Evolutionary conservation across 805 yeast genomes (phyloP).

Genomic region (Kuraishia ogatae): DNA sequence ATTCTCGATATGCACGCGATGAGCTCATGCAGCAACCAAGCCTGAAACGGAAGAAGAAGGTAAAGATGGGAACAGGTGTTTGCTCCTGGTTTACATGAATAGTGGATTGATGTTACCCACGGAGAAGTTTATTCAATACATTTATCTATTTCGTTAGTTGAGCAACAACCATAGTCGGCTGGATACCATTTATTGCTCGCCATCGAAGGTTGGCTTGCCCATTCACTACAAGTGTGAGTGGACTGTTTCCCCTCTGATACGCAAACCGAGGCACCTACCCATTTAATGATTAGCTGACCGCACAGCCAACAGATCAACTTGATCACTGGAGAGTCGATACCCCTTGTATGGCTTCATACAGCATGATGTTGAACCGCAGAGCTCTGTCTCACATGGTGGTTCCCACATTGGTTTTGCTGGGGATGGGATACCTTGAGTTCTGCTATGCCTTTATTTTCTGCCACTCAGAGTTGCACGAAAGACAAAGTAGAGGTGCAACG

Average conservation of each 20-base stretch:
- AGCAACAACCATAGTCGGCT: too few relatives aligned
- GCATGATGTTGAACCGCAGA: neutral
- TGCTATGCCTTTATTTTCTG: conserved; percentile 20
- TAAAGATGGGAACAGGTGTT: too few relatives aligned
- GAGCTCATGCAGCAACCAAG: neutral
- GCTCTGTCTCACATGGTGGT: neutral
- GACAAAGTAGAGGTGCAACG: conserved; percentile 26
- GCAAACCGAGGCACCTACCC: neutral
- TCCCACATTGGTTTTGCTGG: conserved; percentile 6
- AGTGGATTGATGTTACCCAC: too few relatives aligned
- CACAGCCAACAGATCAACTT: neutral
- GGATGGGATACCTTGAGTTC: conserved; percentile 19
- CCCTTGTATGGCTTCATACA: neutral
- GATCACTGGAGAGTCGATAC: neutral
- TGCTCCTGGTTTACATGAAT: too few relatives aligned
- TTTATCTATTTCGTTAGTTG: too few relatives aligned
- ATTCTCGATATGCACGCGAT: neutral
- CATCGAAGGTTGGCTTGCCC: too few relatives aligned
- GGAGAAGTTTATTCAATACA: too few relatives aligned
- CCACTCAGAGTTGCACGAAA: conserved; percentile 25
- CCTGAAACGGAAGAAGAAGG: neutral
- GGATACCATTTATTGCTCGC: too few relatives aligned
- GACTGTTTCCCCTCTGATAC: too few relatives aligned
- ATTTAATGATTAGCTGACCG: neutral
- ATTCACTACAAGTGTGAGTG: too few relatives aligned